Base-by-base conservation (phyloP, 257 asterid genomes). In the Solanum tarapatanum region DNA sequence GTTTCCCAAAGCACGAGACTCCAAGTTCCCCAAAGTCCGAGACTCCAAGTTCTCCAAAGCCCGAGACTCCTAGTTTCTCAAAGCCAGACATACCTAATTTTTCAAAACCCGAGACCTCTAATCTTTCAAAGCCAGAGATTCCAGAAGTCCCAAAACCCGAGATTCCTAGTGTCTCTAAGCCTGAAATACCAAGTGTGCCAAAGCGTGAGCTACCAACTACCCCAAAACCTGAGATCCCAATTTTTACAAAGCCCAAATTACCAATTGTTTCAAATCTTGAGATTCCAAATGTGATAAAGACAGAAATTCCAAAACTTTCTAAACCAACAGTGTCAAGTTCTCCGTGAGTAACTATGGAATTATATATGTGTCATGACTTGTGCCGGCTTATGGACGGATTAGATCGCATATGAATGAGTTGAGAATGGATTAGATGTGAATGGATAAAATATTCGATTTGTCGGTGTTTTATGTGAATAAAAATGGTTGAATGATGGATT, bases 241-340 rank as follows among this genome's bases (percentile, higher is more conserved):
- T 69, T 12, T 73, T 88, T 72, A 92, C 90, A 17, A 88, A 88
- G 69, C 90, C 89, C 0, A 75, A 90, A 60, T 10, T 69, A 8
- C 88, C 89, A 77, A 19, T 69, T 32, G 21, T 87, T 33, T 85
- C 79, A 6, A 82, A 89, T 33, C 89, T 77, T 2, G 86, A 82
- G 23, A 7, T 70, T 1, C 70, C 89, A 1, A 68, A 12, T 6
- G 7, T 87, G 37, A 39, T 60, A n/a, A 75, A 35, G 60, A 69
- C 74, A 7, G 6, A 28, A 69, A 30, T 30, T 69, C n/a, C 37
- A 30, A 69, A 26, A 28, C 36, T 26, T 28, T 28, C 6, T 28
- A 69, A 69, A 69, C 4, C 76, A 69, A 69, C 12, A 69, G 17
- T 14, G 10, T 69, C 76, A 30, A 28, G 12, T 28, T 28, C 37